Evolutionary conservation across 495 filamentous ascomycete genomes (phyloP).

Genomic region (Recurvomyces mirabilis): DNA sequence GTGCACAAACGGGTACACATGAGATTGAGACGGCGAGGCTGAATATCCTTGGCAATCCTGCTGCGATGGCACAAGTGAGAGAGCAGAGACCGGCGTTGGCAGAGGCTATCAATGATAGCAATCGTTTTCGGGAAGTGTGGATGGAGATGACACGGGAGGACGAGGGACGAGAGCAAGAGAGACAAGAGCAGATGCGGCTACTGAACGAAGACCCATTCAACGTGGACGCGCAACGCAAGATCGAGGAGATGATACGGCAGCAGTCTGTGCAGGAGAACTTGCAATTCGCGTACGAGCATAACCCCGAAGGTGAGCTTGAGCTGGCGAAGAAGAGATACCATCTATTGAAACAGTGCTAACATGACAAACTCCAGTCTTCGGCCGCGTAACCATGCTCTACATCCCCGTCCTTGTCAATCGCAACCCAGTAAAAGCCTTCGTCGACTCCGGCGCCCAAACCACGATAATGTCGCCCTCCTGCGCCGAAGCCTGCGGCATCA

Average conservation of each 20-base stretch:
- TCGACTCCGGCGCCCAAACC: conserved; percentile 94
- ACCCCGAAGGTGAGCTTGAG: conserved; percentile 87
- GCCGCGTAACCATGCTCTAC: conserved; percentile 87
- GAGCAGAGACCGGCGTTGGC: conserved; percentile 63
- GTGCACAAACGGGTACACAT: conserved; percentile 11
- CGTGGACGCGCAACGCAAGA: conserved; percentile 76
- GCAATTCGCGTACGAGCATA: conserved; percentile 89
- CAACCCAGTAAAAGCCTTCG: conserved; percentile 84
- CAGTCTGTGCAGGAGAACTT: conserved; percentile 87
- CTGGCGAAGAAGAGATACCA: too few relatives aligned
- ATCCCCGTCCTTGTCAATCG: conserved; percentile 93
- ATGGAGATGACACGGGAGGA: conserved; percentile 54
- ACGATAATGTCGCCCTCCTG: conserved; percentile 97
- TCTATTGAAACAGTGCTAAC: neutral
- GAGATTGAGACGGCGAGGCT: conserved; percentile 76
- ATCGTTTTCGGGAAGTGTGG: conserved; percentile 60
- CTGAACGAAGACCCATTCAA: conserved; percentile 91
- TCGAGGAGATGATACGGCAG: conserved; percentile 93
- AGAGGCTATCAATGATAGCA: conserved; percentile 63
- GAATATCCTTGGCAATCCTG: conserved; percentile 70
- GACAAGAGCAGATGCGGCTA: conserved; percentile 64
- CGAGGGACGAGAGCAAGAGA: conserved; percentile 55
- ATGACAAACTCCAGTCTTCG: conserved; percentile 60
- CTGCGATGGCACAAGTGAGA: conserved; percentile 54
- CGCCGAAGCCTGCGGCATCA: conserved; percentile 85